Base-by-base conservation (phyloP, 2,329 filamentous ascomycete species). In the Teratosphaeria zuluensis region DNA sequence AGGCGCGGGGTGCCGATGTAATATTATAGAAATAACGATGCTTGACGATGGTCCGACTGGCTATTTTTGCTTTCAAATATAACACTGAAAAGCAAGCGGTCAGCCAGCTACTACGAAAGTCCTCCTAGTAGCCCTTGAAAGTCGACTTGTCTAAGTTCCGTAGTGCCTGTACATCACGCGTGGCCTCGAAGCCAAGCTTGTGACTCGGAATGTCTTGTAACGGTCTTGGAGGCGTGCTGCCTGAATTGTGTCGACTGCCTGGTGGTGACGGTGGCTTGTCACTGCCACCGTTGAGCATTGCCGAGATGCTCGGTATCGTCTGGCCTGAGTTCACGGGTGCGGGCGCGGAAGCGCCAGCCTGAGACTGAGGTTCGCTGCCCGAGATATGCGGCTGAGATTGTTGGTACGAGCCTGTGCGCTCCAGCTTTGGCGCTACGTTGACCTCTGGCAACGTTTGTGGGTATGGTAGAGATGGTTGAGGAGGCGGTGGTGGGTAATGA, bases 261-360 rank as follows among this genome's bases (percentile, higher is more conserved):
- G 58, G 63, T 28, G 65, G 67, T 16, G 42, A 48, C 5, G 65
- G 65, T 42, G 57, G 62, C 5, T 60, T 64, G 46, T 62, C 61
- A 46, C 63, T 65, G 19, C 65, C 64, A 38, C 68, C 71, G 59
- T 76, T 77, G 57, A 78, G 73, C 61, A 78, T 72, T 11, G 79
- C 70, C 16, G 73, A 77, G 58, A 84, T 82, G 63, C 78, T 81
- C 8, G 83, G 83, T 31, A 84, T 81, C 19, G 70, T 73, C 32
- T 70, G 69, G 19, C 65, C 68, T 24, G 69, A 69, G 33, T 62
- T 69, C 6, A 58, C 58, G 16, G 66, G 73, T 74, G 80, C 68
- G 12, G 33, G 24, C 8, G 48, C 28, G 30, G 31, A 71, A 12
- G 65, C 73, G 63, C 72, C 71, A 58, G 72, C 64, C 31, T 73